A percentile compares a stretch with the other conserved stretches of the same genome.
These are phyloP conservation scores for Gymnopilus junonius DNA, from an alignment of 768 basidiomycete species.

Conservation along the genomic window DNA sequence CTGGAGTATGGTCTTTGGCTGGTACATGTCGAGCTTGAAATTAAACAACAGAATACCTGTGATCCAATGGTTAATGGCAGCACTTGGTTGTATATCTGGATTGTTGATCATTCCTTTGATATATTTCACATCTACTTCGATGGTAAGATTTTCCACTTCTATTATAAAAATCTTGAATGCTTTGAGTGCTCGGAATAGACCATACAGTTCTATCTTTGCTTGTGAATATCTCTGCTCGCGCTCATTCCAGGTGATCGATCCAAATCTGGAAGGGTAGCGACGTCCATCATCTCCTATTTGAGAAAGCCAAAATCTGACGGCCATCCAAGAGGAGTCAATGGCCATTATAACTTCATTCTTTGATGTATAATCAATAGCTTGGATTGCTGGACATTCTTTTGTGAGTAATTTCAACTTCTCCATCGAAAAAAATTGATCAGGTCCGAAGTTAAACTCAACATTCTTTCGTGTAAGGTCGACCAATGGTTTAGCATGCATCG, in stretches of 20 bases:
- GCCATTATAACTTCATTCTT: conserved; percentile 21
- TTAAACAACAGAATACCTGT: conserved; percentile 39
- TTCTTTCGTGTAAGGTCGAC: conserved; percentile 31
- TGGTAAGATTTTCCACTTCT: conserved; percentile 26
- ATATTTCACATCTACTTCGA: conserved; percentile 36
- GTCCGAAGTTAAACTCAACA: conserved; percentile 31
- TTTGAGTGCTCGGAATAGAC: conserved; percentile 27
- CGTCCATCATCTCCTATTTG: conserved; percentile 17
- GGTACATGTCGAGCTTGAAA: conserved; percentile 43
- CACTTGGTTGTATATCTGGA: conserved; percentile 41
- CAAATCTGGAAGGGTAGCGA: conserved; percentile 21
- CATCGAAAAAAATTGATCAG: conserved; percentile 21
- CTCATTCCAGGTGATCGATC: conserved; percentile 24
- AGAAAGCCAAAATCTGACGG: conserved; percentile 18
- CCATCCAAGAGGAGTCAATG: conserved; percentile 24
- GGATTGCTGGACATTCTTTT: conserved; percentile 19
- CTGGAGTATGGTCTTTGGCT: conserved; percentile 20
- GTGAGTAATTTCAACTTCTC: conserved; percentile 16
- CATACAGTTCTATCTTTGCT: conserved; percentile 35
- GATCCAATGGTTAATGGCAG: conserved; percentile 47
- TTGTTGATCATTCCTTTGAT: conserved; percentile 44
- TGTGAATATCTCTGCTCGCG: conserved; percentile 29
- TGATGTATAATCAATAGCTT: conserved; percentile 16
- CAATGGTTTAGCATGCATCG: conserved; percentile 26
- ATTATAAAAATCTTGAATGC: conserved; percentile 25